These are phyloP conservation scores for Ministeria vibrans DNA, from an alignment of 78 protist genomes.

Conservation along the genomic window DNA sequence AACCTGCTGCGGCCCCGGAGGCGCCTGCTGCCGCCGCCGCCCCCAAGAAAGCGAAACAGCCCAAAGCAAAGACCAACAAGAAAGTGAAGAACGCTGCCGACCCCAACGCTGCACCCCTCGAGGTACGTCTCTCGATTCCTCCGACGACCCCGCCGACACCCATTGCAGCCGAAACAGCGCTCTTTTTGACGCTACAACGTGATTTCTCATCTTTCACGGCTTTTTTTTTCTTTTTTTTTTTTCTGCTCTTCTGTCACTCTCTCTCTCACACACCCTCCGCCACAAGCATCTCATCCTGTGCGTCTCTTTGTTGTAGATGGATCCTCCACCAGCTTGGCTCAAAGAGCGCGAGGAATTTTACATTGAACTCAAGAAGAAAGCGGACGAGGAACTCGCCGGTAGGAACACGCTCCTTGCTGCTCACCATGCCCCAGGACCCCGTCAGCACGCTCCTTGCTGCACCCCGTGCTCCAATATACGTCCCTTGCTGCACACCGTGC, in stretches of 20 bases:
- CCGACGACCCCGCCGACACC: too few species aligned
- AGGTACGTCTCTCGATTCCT: too few species aligned
- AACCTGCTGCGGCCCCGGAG: too few species aligned
- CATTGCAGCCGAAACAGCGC: too few species aligned
- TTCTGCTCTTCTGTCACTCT: not conserved
- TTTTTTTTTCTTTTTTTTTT: too few species aligned
- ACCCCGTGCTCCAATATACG: not conserved
- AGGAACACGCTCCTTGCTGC: not conserved
- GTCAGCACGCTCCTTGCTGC: not conserved
- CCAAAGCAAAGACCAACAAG: too few species aligned
- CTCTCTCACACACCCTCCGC: not conserved
- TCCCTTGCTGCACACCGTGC: not conserved
- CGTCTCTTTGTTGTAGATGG: not conserved
- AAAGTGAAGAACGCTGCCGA: too few species aligned
- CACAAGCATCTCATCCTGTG: not conserved
- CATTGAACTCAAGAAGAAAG: not conserved
- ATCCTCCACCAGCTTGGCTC: slow-evolving; percentile 18
- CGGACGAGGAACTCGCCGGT: slow-evolving; percentile 11
- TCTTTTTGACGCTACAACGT: too few species aligned
- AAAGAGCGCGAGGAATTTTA: slow-evolving; percentile 3
- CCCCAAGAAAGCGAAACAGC: too few species aligned
- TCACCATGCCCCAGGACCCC: slow-evolving; percentile 29
- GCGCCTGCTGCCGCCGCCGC: too few species aligned
- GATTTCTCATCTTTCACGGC: not conserved
- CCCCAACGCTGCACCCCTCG: too few species aligned